These are phyloP conservation scores for Basipetospora chlamydospora DNA, from an alignment of 2,329 filamentous ascomycete genomes.

Conservation along the genomic window DNA sequence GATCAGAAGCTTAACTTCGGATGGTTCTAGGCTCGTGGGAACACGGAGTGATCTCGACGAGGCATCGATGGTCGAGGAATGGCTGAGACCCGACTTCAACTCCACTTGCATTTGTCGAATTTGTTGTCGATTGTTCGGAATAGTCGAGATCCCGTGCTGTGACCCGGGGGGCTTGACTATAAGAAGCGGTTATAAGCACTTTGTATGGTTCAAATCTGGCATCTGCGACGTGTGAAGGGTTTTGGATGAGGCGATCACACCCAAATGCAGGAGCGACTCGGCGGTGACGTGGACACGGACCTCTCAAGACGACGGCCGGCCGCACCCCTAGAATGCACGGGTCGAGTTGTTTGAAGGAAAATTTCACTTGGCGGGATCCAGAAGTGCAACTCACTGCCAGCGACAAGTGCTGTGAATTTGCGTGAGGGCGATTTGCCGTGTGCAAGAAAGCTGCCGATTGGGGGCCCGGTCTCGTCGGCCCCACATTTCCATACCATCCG, in stretches of 20 bases:
- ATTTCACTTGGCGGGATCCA: too few relatives aligned
- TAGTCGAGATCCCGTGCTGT: conserved; percentile 1
- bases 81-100: too few relatives aligned
- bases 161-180: too few relatives aligned
- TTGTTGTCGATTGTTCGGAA: background rate
- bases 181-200: background rate
- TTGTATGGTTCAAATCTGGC: background rate
- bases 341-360: too few relatives aligned
- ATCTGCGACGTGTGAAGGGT: conserved; percentile 5
- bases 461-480: background rate
- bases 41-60: too few relatives aligned
- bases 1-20: conserved; percentile 1
- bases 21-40: background rate
- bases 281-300: background rate
- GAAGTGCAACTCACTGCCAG: too few relatives aligned
- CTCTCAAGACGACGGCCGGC: too few relatives aligned
- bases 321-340: too few relatives aligned
- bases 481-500: background rate
- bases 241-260: conserved; percentile 4
- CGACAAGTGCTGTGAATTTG: too few relatives aligned
- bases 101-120: too few relatives aligned
- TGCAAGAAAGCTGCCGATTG: conserved; percentile 3
- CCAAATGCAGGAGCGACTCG: background rate
- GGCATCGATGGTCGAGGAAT: too few relatives aligned
- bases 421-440: too few relatives aligned